Percentiles rank a stretch among this genome's conserved stretches.
Conservation (phyloP, 768 basidiomycete genomes). For the Suillus tomentosus region DNA sequence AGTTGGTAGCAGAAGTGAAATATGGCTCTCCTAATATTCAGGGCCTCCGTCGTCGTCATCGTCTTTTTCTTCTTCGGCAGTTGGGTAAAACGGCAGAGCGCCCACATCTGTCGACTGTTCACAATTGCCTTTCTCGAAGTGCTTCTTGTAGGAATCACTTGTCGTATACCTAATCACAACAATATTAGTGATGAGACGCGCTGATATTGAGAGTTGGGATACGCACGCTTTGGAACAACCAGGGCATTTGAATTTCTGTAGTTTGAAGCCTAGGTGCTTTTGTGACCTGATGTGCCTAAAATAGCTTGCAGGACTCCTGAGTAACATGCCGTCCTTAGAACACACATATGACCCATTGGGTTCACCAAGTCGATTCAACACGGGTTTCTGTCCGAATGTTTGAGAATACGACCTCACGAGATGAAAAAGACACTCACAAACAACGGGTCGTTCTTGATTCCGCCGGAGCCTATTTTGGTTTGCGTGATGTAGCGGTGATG, state of each 20-base stretch:
- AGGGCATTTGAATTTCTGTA: too few species aligned
- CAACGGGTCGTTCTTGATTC: background rate
- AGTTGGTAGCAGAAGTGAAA: background rate
- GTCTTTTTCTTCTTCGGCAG: too few species aligned
- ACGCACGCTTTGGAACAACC: too few species aligned
- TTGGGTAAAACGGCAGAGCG: background rate
- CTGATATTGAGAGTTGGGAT: too few species aligned
- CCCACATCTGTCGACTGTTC: background rate
- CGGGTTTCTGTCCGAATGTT: background rate
- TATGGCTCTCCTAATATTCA: too few species aligned
- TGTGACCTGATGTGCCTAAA: too few species aligned
- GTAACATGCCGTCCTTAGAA: background rate
- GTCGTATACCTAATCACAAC: background rate
- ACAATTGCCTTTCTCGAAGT: background rate
- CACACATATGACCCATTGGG: background rate
- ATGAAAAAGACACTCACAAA: background rate
- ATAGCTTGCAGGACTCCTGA: too few species aligned
- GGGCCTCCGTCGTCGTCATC: too few species aligned
- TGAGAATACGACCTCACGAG: background rate
- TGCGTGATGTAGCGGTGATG: background rate
- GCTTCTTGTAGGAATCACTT: background rate
- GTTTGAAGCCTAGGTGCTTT: too few species aligned
- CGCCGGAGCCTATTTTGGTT: background rate
- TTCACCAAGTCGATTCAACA: background rate
- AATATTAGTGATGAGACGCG: too few species aligned